Percentiles rank a stretch among this genome's conserved stretches.
Conservation (phyloP, 148 eudicot genomes). For the Rhododendron kiyosumense region DNA sequence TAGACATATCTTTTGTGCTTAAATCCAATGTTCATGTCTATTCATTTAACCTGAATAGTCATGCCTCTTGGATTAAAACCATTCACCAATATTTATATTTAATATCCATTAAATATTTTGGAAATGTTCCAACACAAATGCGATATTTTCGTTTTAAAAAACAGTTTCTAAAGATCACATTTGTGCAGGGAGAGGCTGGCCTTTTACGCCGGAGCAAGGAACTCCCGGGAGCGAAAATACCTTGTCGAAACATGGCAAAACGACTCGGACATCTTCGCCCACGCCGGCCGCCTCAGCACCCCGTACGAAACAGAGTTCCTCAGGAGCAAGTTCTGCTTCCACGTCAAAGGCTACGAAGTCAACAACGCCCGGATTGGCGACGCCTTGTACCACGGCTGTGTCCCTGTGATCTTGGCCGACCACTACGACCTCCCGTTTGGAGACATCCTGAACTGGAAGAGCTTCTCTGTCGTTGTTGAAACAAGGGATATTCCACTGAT, state of each 20-base stretch:
- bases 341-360: constrained; percentile 85
- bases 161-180: background rate
- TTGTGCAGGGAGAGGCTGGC: constrained; percentile 66
- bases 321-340: constrained; percentile 74
- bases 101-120: too few relatives aligned
- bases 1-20: too few relatives aligned
- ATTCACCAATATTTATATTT: too few relatives aligned
- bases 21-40: too few relatives aligned
- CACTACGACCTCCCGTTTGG: constrained; percentile 81
- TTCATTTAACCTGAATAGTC: too few relatives aligned
- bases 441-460: constrained; percentile 69
- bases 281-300: constrained; percentile 44
- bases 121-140: too few relatives aligned
- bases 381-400: constrained; percentile 80
- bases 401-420: constrained; percentile 79
- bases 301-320: constrained; percentile 72
- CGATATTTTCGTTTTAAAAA: background rate
- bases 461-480: constrained; percentile 54
- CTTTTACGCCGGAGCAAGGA: constrained; percentile 75
- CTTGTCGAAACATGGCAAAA: constrained; percentile 50
- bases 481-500: constrained; percentile 50
- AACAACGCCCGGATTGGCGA: constrained; percentile 88
- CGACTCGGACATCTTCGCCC: constrained; percentile 57
- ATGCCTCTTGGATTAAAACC: too few relatives aligned
- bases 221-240: constrained; percentile 49